Percentiles rank a stretch among this genome's conserved stretches.
Evolutionary conservation across 805 yeast species (phyloP).

Genomic region (Myxozyma lipomycoides): DNA sequence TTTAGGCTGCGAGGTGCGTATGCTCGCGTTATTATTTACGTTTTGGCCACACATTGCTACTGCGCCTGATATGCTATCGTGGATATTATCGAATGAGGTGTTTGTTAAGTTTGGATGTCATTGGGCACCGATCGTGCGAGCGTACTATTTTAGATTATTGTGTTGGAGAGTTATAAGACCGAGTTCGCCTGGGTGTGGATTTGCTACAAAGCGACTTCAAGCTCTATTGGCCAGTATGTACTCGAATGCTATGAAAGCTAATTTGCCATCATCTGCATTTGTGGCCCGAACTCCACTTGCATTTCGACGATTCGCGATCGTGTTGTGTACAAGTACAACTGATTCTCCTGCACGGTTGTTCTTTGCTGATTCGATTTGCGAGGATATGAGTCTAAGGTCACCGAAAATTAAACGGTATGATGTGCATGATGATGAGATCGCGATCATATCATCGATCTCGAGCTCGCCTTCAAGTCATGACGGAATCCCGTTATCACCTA

Average conservation of each 20-base stretch:
- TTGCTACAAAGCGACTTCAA: slow-evolving; percentile 12
- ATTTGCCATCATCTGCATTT: neutral
- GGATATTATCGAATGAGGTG: slow-evolving; percentile 48
- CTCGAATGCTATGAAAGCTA: neutral
- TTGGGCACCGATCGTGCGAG: slow-evolving; percentile 74
- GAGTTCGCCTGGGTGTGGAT: slow-evolving; percentile 12
- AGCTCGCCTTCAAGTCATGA: neutral
- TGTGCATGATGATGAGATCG: slow-evolving; percentile 27
- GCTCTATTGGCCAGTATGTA: neutral
- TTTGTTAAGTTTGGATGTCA: slow-evolving; percentile 66
- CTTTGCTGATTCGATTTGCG: slow-evolving; percentile 13
- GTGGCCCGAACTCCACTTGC: slow-evolving; percentile 14
- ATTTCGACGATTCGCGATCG: slow-evolving; percentile 21
- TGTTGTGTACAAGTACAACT: slow-evolving; percentile 17
- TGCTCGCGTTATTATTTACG: slow-evolving; percentile 63
- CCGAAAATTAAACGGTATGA: slow-evolving; percentile 16
- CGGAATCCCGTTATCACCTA: neutral
- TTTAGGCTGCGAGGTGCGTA: slow-evolving; percentile 58
- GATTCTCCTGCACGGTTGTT: slow-evolving; percentile 22
- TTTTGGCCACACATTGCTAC: slow-evolving; percentile 65
- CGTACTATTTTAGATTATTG: slow-evolving; percentile 61
- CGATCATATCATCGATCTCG: slow-evolving; percentile 9
- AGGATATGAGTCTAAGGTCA: neutral
- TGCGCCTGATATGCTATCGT: slow-evolving; percentile 38
- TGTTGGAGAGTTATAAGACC: slow-evolving; percentile 55